phyloP scores from a whole-genome alignment of 441 rosid genomes.

The Croton setiger region DNA sequence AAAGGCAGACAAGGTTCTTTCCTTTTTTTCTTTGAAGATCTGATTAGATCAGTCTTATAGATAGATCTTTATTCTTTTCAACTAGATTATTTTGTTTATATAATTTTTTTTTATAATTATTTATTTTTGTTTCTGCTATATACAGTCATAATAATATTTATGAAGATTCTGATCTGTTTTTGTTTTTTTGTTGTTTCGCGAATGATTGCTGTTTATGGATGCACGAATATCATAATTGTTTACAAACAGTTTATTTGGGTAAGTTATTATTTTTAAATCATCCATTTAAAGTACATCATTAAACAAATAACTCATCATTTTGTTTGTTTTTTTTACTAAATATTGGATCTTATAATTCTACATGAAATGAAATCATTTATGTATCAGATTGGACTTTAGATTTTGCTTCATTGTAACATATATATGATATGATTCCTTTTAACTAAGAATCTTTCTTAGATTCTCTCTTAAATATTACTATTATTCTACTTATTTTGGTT shows the following conservation, averaged over 20 bases:
- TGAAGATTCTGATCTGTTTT: slow-evolving; percentile 36
- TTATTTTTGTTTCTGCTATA: background rate
- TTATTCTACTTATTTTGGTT: background rate
- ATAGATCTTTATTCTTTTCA: slow-evolving; percentile 21
- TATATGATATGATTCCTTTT: slow-evolving; percentile 1
- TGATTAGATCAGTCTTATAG: background rate
- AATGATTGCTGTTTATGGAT: slow-evolving; percentile 43
- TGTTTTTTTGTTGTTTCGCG: slow-evolving; percentile 29
- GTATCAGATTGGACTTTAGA: slow-evolving; percentile 26
- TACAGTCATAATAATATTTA: too few species aligned
- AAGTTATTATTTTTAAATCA: slow-evolving; percentile 29
- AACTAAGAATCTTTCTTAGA: slow-evolving; percentile 14
- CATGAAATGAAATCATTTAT: slow-evolving; percentile 10
- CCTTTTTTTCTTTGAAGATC: slow-evolving; percentile 16
- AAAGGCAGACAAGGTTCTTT: slow-evolving; percentile 92
- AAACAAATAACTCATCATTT: slow-evolving; percentile 27
- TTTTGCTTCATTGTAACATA: slow-evolving; percentile 21
- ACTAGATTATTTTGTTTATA: slow-evolving; percentile 16
- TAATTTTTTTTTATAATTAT: background rate
- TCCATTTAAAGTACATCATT: slow-evolving; percentile 11
- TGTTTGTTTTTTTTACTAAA: slow-evolving; percentile 20
- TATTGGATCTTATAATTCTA: slow-evolving; percentile 4
- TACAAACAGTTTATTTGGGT: slow-evolving; percentile 82
- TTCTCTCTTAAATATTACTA: background rate
- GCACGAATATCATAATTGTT: slow-evolving; percentile 32